These are phyloP conservation scores for Sporothrix pseudoabietina DNA, from an alignment of 2,329 filamentous ascomycete species.

Conservation along the genomic window DNA sequence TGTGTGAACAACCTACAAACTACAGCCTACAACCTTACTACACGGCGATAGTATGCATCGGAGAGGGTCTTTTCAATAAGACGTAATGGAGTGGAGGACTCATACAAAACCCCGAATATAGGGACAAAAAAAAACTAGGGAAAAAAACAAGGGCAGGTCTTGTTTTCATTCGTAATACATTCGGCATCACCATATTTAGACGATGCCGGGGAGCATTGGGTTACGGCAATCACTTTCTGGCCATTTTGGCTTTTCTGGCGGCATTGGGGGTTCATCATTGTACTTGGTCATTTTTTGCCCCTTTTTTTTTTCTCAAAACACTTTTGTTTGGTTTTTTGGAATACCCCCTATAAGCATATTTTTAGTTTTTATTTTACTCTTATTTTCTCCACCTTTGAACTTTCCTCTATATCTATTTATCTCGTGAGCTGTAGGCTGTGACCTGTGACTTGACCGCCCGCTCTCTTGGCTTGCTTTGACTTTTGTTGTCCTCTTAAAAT, in stretches of 20 bases:
- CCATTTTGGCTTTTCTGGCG: slow-evolving; percentile 2
- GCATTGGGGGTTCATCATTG: slow-evolving; percentile 4
- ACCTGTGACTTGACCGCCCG: neutral
- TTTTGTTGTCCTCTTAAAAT: neutral
- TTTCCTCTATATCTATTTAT: neutral
- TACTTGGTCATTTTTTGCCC: neutral
- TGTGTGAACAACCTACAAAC: neutral
- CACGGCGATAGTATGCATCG: neutral
- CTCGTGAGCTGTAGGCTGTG: neutral
- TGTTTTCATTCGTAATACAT: neutral
- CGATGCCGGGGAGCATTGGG: slow-evolving; percentile 20
- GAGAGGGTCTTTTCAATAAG: neutral
- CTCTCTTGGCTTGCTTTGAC: neutral
- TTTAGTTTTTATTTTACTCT: slow-evolving; percentile 16
- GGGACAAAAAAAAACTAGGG: neutral
- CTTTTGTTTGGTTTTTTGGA: slow-evolving; percentile 18
- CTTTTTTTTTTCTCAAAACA: neutral
- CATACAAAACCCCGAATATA: neutral
- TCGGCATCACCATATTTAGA: slow-evolving; percentile 29
- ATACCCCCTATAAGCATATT: slow-evolving; percentile 31
- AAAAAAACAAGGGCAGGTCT: neutral
- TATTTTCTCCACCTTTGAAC: neutral
- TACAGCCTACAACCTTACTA: neutral
- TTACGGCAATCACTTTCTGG: neutral
- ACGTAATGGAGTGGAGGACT: slow-evolving; percentile 6